Conservation (phyloP, 345 rosid species). For the Physaria fendleri region DNA sequence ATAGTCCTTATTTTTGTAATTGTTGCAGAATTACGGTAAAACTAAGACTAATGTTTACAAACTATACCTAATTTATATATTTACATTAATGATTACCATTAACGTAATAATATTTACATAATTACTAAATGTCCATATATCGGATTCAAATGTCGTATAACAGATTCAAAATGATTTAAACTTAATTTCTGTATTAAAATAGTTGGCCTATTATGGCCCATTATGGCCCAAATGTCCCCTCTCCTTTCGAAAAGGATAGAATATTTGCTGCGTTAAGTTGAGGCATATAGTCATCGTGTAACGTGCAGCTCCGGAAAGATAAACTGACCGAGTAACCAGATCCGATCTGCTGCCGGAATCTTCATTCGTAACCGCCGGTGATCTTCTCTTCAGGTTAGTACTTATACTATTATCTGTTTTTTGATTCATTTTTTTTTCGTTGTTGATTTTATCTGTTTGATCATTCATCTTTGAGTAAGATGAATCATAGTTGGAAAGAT, state of each 20-base stretch:
- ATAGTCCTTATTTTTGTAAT: too few relatives aligned
- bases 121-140: too few relatives aligned
- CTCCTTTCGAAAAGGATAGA: background rate
- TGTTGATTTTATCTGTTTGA: background rate
- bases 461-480: slow-evolving; percentile 2
- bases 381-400: background rate
- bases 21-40: too few relatives aligned
- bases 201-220: slow-evolving; percentile 26
- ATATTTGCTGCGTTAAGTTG: slow-evolving; percentile 26
- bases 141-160: too few relatives aligned
- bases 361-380: slow-evolving; percentile 10
- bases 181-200: background rate
- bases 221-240: background rate
- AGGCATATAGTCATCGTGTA: slow-evolving; percentile 19
- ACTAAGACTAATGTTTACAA: too few relatives aligned
- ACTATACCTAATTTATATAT: too few relatives aligned
- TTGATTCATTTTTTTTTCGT: background rate
- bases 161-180: too few relatives aligned
- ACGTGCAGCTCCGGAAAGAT: slow-evolving; percentile 7
- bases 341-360: slow-evolving; percentile 32
- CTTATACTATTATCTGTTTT: background rate
- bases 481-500: background rate
- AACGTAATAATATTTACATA: too few relatives aligned
- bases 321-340: background rate
- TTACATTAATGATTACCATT: too few relatives aligned